These are phyloP conservation scores for Fusarium anguioides DNA, from an alignment of 2,329 filamentous ascomycete species.

Conservation along the genomic window DNA sequence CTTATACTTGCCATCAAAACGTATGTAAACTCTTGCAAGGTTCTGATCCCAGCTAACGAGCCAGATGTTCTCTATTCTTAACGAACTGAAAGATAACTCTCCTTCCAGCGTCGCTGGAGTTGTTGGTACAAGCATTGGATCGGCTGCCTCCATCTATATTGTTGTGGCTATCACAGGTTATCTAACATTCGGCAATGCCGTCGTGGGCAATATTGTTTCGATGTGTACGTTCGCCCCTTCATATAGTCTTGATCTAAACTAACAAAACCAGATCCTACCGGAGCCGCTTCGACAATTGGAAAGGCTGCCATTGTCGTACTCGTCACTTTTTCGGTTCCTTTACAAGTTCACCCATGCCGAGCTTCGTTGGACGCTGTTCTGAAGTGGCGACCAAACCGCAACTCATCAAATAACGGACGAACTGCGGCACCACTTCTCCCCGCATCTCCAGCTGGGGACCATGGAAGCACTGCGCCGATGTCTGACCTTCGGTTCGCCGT, in stretches of 20 bases:
- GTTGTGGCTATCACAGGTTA: slow-evolving; percentile 96
- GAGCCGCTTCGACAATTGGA: slow-evolving; percentile 85
- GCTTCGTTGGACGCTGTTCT: slow-evolving; percentile 96
- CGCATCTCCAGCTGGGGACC: slow-evolving; percentile 57
- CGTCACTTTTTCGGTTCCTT: slow-evolving; percentile 94
- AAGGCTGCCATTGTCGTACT: slow-evolving; percentile 95
- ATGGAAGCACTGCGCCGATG: slow-evolving; percentile 71
- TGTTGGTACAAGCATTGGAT: slow-evolving; percentile 84
- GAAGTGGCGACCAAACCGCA: slow-evolving; percentile 80
- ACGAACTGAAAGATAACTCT: slow-evolving; percentile 89
- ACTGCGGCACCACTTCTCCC: slow-evolving; percentile 57
- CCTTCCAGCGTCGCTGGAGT: slow-evolving; percentile 80
- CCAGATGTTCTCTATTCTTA: slow-evolving; percentile 98
- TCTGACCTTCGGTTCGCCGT: slow-evolving; percentile 88
- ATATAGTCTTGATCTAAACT: slow-evolving; percentile 13
- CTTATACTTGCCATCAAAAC: slow-evolving; percentile 99
- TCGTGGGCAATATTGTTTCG: slow-evolving; percentile 91
- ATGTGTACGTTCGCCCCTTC: slow-evolving; percentile 74
- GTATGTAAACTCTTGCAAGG: slow-evolving; percentile 58
- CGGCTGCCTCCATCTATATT: slow-evolving; percentile 87
- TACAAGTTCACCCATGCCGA: slow-evolving; percentile 95
- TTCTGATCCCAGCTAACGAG: neutral
- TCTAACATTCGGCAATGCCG: slow-evolving; percentile 90
- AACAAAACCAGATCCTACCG: slow-evolving; percentile 52
- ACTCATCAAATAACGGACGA: slow-evolving; percentile 52